phyloP scores from a whole-genome alignment of 2,329 filamentous ascomycete species.

The Dichotomopilus funicola region DNA sequence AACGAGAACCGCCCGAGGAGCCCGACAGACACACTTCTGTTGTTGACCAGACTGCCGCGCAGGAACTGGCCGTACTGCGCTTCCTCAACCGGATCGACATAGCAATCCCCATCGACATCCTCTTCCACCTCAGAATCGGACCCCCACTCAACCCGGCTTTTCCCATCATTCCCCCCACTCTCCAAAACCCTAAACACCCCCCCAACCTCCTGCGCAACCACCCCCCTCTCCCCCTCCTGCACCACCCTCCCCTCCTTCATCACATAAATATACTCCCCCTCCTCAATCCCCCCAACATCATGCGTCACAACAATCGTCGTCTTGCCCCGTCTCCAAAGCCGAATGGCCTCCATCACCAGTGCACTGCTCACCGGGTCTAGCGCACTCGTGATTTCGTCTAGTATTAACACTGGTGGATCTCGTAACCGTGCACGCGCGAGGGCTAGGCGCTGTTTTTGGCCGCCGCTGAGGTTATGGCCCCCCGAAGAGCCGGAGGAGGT shows the following conservation, averaged over 20 bases:
- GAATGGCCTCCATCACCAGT: conserved; percentile 66
- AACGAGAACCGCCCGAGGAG: conserved; percentile 15
- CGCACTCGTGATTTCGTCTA: conserved; percentile 85
- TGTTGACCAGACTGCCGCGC: conserved; percentile 10
- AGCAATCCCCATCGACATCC: too few relatives aligned
- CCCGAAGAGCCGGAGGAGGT: conserved; percentile 42
- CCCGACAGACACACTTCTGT: conserved; percentile 7
- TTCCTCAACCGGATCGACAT: conserved; percentile 11
- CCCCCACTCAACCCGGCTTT: conserved; percentile 5
- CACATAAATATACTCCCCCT: conserved; percentile 72
- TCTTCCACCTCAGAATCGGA: background rate
- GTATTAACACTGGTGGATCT: conserved; percentile 71
- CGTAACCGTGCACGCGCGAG: conserved; percentile 72
- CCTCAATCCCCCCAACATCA: conserved; percentile 68
- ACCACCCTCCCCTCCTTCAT: conserved; percentile 63
- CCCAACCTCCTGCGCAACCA: conserved; percentile 42
- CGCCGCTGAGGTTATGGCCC: conserved; percentile 71
- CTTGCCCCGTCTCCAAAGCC: conserved; percentile 69
- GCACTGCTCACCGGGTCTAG: conserved; percentile 67
- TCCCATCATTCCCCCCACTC: background rate
- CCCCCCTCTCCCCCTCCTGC: conserved; percentile 58
- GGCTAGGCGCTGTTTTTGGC: conserved; percentile 75
- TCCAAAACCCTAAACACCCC: conserved; percentile 36
- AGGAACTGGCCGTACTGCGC: conserved; percentile 12
- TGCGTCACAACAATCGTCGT: conserved; percentile 94